Evolutionary conservation across 306 rosid species (phyloP).

Genomic region (Phaseolus lunatus): DNA sequence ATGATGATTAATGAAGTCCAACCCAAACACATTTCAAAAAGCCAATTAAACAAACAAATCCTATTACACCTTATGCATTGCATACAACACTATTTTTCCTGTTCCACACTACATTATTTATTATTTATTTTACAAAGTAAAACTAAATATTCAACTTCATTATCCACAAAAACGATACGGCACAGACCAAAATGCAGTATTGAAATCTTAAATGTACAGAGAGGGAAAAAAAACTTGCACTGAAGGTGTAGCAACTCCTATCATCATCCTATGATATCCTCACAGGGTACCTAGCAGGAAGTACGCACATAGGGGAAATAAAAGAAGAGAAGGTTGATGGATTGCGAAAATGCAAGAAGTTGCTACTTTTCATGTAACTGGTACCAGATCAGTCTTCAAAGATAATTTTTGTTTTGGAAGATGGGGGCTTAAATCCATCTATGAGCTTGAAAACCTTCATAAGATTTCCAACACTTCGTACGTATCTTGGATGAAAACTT

Average conservation of each 20-base stretch:
- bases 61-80: background rate
- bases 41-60: background rate
- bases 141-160: conserved; percentile 19
- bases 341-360: background rate
- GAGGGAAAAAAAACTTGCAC: background rate
- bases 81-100: background rate
- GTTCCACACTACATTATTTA: background rate
- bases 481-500: background rate
- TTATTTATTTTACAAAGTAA: background rate
- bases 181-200: background rate
- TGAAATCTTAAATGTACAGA: background rate
- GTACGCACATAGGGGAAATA: background rate
- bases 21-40: background rate
- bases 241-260: background rate
- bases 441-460: background rate
- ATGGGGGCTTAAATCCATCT: background rate
- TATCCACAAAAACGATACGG: background rate
- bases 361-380: background rate
- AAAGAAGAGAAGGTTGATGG: background rate
- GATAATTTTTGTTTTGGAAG: background rate
- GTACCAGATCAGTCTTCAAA: background rate
- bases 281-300: background rate
- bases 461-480: background rate
- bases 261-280: background rate
- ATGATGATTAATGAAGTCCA: background rate